Conservation (phyloP, 345 rosid species). For the Mallotus nudiflorus region DNA sequence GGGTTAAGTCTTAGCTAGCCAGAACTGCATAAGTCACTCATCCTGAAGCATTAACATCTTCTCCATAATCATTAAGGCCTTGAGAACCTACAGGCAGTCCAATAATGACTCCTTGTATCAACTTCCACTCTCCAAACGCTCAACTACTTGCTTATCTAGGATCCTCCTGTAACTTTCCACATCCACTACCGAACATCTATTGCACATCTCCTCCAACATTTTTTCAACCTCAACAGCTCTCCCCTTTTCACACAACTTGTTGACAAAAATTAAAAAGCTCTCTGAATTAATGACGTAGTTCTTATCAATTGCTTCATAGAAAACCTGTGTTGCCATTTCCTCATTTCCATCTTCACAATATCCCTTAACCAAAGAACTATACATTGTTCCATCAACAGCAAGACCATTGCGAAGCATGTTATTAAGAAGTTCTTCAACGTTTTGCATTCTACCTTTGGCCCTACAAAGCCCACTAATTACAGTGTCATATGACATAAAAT, state of each 20-base stretch:
- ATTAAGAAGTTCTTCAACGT: constrained; percentile 25
- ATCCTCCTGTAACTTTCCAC: constrained; percentile 16
- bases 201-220: constrained; percentile 28
- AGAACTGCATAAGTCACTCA: no score
- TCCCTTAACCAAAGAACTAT: constrained; percentile 30
- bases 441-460: constrained; percentile 32
- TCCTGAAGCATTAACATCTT: no score
- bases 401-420: constrained; percentile 29
- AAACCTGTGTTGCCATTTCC: constrained; percentile 22
- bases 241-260: constrained; percentile 24
- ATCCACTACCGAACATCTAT: constrained; percentile 19
- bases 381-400: constrained; percentile 29
- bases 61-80: background rate
- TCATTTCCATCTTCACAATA: constrained; percentile 28
- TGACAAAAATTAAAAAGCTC: constrained; percentile 29
- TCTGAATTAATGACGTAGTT: constrained; percentile 23
- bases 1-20: no score
- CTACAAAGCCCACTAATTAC: constrained; percentile 34
- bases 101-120: background rate
- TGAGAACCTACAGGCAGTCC: background rate
- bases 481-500: constrained; percentile 26
- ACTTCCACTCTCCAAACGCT: background rate
- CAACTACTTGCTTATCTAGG: constrained; percentile 16
- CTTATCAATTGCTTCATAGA: constrained; percentile 24
- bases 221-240: constrained; percentile 20